Percentiles rank a stretch among this genome's conserved stretches.
Conservation (phyloP, 1,284 basidiomycete species). For the Papiliotrema flavescens region DNA sequence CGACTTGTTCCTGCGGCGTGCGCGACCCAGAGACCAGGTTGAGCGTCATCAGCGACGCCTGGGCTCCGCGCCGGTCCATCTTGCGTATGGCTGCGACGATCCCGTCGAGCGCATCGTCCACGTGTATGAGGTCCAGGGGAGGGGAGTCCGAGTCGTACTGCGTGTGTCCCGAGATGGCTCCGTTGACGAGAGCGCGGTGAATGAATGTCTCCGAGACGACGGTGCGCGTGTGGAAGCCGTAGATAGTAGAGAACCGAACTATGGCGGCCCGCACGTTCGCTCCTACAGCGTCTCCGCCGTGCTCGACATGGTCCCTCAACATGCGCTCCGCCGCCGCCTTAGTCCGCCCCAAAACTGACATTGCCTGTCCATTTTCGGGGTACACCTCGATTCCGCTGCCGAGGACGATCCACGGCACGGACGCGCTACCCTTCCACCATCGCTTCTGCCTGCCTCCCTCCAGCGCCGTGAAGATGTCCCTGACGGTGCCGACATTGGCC, state of each 20-base stretch:
- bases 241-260: slow-evolving; percentile 41
- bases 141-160: slow-evolving; percentile 38
- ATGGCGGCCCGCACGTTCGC: slow-evolving; percentile 13
- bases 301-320: too few species aligned
- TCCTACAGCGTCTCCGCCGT: too few species aligned
- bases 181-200: slow-evolving; percentile 35
- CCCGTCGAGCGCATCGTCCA: slow-evolving; percentile 38
- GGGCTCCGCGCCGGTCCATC: slow-evolving; percentile 4
- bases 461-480: slow-evolving; percentile 26
- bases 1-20: slow-evolving; percentile 29
- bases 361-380: not conserved
- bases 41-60: slow-evolving; percentile 15
- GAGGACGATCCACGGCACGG: not conserved
- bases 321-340: too few species aligned
- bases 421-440: slow-evolving; percentile 2
- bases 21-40: slow-evolving; percentile 41
- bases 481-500: slow-evolving; percentile 38
- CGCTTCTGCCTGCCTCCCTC: not conserved
- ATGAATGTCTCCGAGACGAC: slow-evolving; percentile 38
- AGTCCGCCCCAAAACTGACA: not conserved
- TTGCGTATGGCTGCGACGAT: slow-evolving; percentile 20
- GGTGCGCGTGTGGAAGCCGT: slow-evolving; percentile 30
- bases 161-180: slow-evolving; percentile 38
- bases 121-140: slow-evolving; percentile 37
- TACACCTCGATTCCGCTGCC: not conserved